These are phyloP conservation scores for Parietaria judaica DNA, from an alignment of 306 rosid genomes.

Conservation along the genomic window DNA sequence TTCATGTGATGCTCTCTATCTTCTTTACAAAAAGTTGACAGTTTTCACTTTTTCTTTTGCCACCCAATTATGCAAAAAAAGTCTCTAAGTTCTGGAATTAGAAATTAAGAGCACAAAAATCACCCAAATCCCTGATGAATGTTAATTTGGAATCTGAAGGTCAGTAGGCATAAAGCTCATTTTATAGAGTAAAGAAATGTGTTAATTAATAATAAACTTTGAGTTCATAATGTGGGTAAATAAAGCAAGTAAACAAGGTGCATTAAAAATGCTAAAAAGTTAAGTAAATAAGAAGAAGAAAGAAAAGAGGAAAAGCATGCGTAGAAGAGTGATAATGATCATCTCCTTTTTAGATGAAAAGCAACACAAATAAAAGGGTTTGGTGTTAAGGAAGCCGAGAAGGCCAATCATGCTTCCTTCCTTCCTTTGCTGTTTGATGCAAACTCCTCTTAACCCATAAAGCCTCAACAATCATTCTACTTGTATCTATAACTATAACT, in stretches of 20 bases:
- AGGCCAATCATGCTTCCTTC: constrained; percentile 23
- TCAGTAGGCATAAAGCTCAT: constrained; percentile 21
- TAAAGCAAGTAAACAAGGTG: constrained; percentile 1
- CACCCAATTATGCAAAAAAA: constrained; percentile 19
- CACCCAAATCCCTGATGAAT: background rate
- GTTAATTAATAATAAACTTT: background rate
- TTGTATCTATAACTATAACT: background rate
- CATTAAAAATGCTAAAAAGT: background rate
- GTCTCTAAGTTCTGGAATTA: background rate
- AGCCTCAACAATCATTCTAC: constrained; percentile 34
- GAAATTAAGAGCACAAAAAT: background rate
- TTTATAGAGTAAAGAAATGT: background rate
- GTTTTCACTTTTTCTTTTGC: constrained; percentile 13
- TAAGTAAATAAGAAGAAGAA: background rate
- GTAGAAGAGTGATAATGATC: constrained; percentile 37
- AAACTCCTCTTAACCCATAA: constrained; percentile 27
- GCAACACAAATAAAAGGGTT: constrained; percentile 23
- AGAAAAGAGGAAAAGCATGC: constrained; percentile 42
- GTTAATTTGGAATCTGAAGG: constrained; percentile 18
- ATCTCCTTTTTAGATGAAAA: constrained; percentile 25
- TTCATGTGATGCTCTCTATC: background rate
- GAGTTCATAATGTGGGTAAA: constrained; percentile 12
- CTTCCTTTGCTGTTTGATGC: constrained; percentile 10
- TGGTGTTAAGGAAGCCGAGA: constrained; percentile 28
- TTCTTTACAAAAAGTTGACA: constrained; percentile 46